A percentile compares a stretch with the other conserved stretches of the same genome.
phyloP scores from a whole-genome alignment of 2,329 filamentous ascomycete genomes.

The Pseudohalonectria lignicola region DNA sequence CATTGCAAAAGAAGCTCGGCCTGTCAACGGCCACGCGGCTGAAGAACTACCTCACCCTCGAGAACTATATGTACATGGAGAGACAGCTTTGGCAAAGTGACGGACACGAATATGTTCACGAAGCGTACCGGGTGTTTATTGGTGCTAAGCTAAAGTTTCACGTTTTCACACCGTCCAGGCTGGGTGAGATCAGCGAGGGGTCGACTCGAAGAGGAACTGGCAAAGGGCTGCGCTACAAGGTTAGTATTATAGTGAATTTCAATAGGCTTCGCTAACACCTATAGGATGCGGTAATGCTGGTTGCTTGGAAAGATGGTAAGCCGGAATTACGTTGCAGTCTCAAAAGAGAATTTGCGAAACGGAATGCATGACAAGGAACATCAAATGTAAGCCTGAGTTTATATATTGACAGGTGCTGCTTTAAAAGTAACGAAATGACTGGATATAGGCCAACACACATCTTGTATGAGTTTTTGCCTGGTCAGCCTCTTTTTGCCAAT shows the following conservation, averaged over 20 bases:
- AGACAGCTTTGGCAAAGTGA: constrained; percentile 5
- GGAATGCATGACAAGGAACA: constrained; percentile 1
- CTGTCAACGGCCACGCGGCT: constrained; percentile 1
- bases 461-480: not conserved
- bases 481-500: not conserved
- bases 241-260: no score
- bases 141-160: constrained; percentile 5
- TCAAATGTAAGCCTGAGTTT: not conserved
- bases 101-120: constrained; percentile 3
- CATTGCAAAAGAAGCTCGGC: constrained; percentile 2
- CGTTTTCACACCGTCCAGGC: constrained; percentile 1
- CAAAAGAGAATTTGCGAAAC: constrained; percentile 1
- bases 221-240: constrained; percentile 4
- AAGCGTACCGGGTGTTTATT: constrained; percentile 3
- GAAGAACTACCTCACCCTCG: constrained; percentile 4
- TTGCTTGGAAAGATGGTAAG: constrained; percentile 3
- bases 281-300: constrained; percentile 3
- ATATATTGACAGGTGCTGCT: not conserved
- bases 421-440: not conserved
- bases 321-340: constrained; percentile 2
- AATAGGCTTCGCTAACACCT: constrained; percentile 3
- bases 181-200: constrained; percentile 3
- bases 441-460: not conserved
- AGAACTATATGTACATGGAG: constrained; percentile 5
- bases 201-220: constrained; percentile 3